These are phyloP conservation scores for Trichoderma polysporum DNA, from an alignment of 2,329 filamentous ascomycete genomes.

Conservation along the genomic window DNA sequence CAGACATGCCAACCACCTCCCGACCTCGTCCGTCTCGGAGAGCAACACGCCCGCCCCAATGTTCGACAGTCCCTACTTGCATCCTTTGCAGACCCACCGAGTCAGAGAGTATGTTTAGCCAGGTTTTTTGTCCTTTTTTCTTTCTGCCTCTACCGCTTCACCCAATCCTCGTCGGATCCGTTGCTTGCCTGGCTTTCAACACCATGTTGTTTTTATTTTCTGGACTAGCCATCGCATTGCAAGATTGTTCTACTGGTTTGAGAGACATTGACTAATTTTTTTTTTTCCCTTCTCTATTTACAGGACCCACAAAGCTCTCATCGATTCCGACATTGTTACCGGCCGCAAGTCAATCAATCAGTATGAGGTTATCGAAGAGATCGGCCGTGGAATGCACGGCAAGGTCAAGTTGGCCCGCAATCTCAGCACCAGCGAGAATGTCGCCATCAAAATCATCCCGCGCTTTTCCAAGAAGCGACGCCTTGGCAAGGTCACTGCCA, in stretches of 20 bases:
- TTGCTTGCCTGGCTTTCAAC: not conserved
- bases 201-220: not conserved
- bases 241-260: not conserved
- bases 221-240: not conserved
- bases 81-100: conserved; percentile 69
- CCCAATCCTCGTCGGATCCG: not conserved
- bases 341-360: conserved; percentile 97
- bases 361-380: conserved; percentile 95
- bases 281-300: not conserved
- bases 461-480: conserved; percentile 91
- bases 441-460: conserved; percentile 98
- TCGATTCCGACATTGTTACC: conserved; percentile 84
- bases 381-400: conserved; percentile 92
- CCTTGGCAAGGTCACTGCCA: conserved; percentile 74
- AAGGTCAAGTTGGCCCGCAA: conserved; percentile 96
- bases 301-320: conserved; percentile 84
- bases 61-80: conserved; percentile 61
- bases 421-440: conserved; percentile 69
- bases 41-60: conserved; percentile 51
- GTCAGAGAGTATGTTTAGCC: conserved; percentile 68
- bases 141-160: not conserved
- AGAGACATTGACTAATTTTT: not conserved
- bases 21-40: conserved; percentile 50
- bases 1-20: conserved; percentile 40
- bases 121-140: not conserved